Evolutionary conservation across 1,139 yeast species (phyloP), one percentile per base, ranked within the genome.

Genomic region (Scheffersomyces lignicola): DNA sequence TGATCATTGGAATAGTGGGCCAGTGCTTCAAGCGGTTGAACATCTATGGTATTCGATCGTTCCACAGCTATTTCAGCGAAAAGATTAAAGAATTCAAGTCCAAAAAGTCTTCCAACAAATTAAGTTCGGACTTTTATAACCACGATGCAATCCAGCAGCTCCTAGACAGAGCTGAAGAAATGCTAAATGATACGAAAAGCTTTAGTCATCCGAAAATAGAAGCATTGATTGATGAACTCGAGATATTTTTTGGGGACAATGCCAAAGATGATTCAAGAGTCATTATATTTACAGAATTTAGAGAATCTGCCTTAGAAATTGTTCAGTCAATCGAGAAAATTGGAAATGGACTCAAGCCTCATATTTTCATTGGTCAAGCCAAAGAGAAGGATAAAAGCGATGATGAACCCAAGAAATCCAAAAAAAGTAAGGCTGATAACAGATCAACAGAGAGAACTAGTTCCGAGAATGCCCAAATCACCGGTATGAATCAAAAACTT

Each of bases 221-320:
- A 33, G 69, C 74, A 29, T 52, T 87, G 33, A 64, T 79, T 28
- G 74, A 74, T 8, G 85, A 84, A 45, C 55, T 89, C 28, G 52
- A 59, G 2, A 59, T 58, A 2, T 89, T 87, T 51, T 80, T 83
- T 39, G 29, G 22, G 9, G 51, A 59, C 4, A 53, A 60, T 8
- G 53, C 60, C 1, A 52, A 30, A 34, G 51, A 54, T 5, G 70
- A 73, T 33, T 85, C 96, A 1, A 75, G 87, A 44, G 95, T 83
- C 2, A 92, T 92, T 33, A 73, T 92, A 0, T 92, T 92, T 54
- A 86, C 96, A 0, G 96, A 89, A 52, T 76, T 78, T 43, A 73
- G 99, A 51, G 95, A 86, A 43, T 83, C 96, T 4, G 97, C 97
- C 0, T 65, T 87, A 24, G 97, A 89, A 43, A 83, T 94, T 35